phyloP scores from a whole-genome alignment of 1,284 basidiomycete genomes.

The Exobasidium cylindrosporum region DNA sequence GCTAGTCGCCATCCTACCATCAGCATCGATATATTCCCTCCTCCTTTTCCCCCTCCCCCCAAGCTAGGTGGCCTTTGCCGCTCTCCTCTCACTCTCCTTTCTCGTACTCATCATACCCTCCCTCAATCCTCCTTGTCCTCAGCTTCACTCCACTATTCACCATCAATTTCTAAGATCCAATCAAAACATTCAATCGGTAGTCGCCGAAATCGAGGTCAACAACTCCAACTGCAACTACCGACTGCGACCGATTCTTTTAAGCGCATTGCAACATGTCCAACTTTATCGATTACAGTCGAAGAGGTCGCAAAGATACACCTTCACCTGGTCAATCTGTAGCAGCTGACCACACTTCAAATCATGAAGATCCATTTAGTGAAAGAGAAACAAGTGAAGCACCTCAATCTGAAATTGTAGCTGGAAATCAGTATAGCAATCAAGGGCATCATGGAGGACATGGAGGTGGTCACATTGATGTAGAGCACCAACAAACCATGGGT shows the following conservation, averaged over 20 bases:
- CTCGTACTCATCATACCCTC: neutral
- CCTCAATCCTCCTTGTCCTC: neutral
- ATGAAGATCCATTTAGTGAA: slow-evolving; percentile 10
- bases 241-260: too few species aligned
- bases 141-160: neutral
- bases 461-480: slow-evolving; percentile 16
- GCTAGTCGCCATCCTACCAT: too few species aligned
- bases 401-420: neutral
- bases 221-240: too few species aligned
- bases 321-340: slow-evolving; percentile 12
- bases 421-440: slow-evolving; percentile 4
- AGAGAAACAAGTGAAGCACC: neutral
- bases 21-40: too few species aligned
- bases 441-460: neutral
- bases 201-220: too few species aligned
- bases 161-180: neutral
- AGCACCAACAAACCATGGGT: slow-evolving; percentile 10
- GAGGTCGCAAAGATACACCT: slow-evolving; percentile 23
- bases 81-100: neutral
- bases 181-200: too few species aligned
- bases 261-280: slow-evolving; percentile 17
- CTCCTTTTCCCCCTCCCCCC: neutral
- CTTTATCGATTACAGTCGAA: slow-evolving; percentile 39
- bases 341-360: neutral
- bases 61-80: neutral